Evolutionary conservation across 257 asterid species (phyloP).

Genomic region (Rauvolfia tetraphylla): DNA sequence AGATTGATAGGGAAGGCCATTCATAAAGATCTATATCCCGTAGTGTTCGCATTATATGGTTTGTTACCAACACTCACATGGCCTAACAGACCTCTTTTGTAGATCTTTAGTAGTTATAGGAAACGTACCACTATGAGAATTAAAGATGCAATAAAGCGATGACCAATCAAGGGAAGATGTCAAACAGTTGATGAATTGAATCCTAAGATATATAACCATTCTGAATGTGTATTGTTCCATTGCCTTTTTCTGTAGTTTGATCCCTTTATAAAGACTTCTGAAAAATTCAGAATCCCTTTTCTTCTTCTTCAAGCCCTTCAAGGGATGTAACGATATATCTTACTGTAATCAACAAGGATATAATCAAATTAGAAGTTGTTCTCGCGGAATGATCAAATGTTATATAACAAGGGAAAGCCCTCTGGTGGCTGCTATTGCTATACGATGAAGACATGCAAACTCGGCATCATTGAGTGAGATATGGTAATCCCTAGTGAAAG

Average conservation of each 20-base stretch:
- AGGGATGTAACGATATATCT: no score
- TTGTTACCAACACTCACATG: constrained; percentile 13
- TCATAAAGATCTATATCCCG: neutral
- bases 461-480: constrained; percentile 7
- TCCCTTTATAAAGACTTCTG: neutral
- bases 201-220: neutral
- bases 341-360: no score
- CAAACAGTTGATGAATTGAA: constrained; percentile 5
- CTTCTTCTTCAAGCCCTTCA: neutral
- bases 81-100: constrained; percentile 6
- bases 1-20: neutral
- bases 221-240: neutral
- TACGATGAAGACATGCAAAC: neutral
- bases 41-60: neutral
- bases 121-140: constrained; percentile 14
- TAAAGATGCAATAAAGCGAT: neutral
- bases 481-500: constrained; percentile 15
- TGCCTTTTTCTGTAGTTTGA: neutral
- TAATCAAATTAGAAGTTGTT: no score
- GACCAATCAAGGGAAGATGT: constrained; percentile 8
- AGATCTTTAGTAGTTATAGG: constrained; percentile 7
- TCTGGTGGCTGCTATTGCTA: neutral
- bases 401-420: neutral
- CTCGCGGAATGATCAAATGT: no score
- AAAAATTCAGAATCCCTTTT: neutral